Base-by-base conservation (phyloP, 1,284 basidiomycete genomes). In the Phylloboletellus chloephorus region DNA sequence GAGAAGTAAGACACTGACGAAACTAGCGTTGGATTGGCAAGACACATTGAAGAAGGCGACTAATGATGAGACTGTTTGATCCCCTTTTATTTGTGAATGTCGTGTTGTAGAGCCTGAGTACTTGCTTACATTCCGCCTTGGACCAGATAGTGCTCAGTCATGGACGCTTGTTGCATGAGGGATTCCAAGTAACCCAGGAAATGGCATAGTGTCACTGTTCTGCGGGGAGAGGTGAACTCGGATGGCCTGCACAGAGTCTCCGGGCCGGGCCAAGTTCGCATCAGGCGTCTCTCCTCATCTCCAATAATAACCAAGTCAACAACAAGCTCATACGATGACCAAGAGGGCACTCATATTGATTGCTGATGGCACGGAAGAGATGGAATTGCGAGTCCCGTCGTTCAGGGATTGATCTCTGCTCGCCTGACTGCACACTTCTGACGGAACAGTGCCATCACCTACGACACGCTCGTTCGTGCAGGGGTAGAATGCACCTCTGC, bases 331-430 rank as follows among this genome's bases (percentile, higher is more conserved):
- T 19, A 37, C 12, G n/a, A 61, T 58, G 56, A 34, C 56, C 28
- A 58, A 61, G 47, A 60, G 51, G 24, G 85, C 82, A 16, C 65
- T 88, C 19, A 72, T 92, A 39, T 68, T 92, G 16, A 76, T 92
- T n/a, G 84, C 89, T n/a, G 75, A 92, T 56, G 90, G 89, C 7
- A 89, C 88, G 0, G 89, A 93, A 56, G 88, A 91, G 63, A 89
- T 89, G 78, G 89, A 93, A 65, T 88, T 88, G 86, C 86, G 57
- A 58, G 56, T 19, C 9, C 11, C 5, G 16, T 13, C 11, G 8
- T 23, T 36, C 28, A 21, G 37, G 19, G 19, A 22, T 26, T 3
- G 22, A 19, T 32, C 25, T 3, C 32, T 38, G n/a, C 6, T 23
- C 11, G 23, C 13, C n/a, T 7, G 7, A 13, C 24, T 34, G 10